Conservation (phyloP, 1,284 basidiomycete genomes). For the Anthracocystis walkeri region DNA sequence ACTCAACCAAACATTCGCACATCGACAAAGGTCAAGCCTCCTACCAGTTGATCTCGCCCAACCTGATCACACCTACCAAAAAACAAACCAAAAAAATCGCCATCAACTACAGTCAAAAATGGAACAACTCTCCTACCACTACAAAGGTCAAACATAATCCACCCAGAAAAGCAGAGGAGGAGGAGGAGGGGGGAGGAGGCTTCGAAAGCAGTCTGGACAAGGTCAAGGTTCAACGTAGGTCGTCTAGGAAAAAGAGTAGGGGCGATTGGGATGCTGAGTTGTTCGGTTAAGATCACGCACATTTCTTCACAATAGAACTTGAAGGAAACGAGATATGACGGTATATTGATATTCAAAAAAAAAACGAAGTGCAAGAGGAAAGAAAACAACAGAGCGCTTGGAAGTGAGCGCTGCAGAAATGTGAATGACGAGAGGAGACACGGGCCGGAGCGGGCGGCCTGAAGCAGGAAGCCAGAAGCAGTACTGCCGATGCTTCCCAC, state of each 20-base stretch:
- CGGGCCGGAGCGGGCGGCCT: slow-evolving; percentile 40
- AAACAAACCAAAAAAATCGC: slow-evolving; percentile 32
- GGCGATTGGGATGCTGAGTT: slow-evolving; percentile 41
- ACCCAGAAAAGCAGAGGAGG: no score
- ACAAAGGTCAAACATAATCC: not conserved
- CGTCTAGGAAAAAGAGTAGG: slow-evolving; percentile 30
- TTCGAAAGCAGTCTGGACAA: slow-evolving; percentile 27
- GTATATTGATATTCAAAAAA: slow-evolving; percentile 1
- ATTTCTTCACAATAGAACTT: no score
- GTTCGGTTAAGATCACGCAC: slow-evolving; percentile 15
- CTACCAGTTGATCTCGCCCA: slow-evolving; percentile 39
- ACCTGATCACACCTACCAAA: slow-evolving; percentile 40
- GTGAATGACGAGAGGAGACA: not conserved
- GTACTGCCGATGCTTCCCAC: no score
- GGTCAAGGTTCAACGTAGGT: slow-evolving; percentile 7
- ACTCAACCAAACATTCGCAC: not conserved
- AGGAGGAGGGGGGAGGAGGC: not conserved
- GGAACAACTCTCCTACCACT: slow-evolving; percentile 7
- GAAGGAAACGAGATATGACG: not conserved
- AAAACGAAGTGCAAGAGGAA: not conserved
- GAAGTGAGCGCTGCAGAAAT: slow-evolving; percentile 2
- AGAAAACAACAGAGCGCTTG: not conserved
- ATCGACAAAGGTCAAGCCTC: not conserved
- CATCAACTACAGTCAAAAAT: slow-evolving; percentile 43
- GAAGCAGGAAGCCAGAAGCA: not conserved